Evolutionary conservation across 345 rosid species (phyloP), one percentile per base, ranked within the genome.

Genomic region (Limnanthes douglasii): DNA sequence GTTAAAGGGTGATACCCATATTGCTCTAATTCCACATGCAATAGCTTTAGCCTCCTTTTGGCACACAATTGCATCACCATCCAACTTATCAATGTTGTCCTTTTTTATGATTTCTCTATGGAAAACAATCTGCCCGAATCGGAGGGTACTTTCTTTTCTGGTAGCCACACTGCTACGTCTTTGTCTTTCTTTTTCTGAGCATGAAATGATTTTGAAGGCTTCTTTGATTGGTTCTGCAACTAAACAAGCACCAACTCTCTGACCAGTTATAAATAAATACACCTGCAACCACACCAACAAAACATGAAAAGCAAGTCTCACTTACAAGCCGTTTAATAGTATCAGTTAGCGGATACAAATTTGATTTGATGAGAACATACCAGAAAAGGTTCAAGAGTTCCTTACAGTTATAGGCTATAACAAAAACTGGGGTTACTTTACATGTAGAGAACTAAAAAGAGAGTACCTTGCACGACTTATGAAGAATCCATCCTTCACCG

Each of bases 1-100:
- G 56, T 77, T 74, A 26, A 68, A 64, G 21, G 94, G 92, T 41
- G 84, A 52, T 36, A 84, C 86, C 98, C 98, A 84, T 26, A 84
- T 59, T 2, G 85, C 98, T 65, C 98, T 64, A 18, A 90, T 47
- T 41, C 98, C 95, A 28, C 94, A 90, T 10, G 61, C 31, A 53
- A 72, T 81, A 0, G 60, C 45, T 46, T 60, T 57, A 20, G 73
- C 60, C 57, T 60, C 68, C 34, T 71, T 63, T 42, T 70, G 73
- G 45, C 79, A 79, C 16, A 60, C 42, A 36, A 63, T 51, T 9
- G 73, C 69, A 48, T 77, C 72, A 36, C 27, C 41, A n/a, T 53
- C 52, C 19, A 47, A 38, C 36, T 41, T 54, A 37, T 54, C 22
- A 8, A 39, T n/a, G 57, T n/a, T n/a, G n/a, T n/a, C n/a, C 50